These are phyloP conservation scores for Pigoraptor vietnamica DNA, from an alignment of 78 protist genomes.

Conservation along the genomic window DNA sequence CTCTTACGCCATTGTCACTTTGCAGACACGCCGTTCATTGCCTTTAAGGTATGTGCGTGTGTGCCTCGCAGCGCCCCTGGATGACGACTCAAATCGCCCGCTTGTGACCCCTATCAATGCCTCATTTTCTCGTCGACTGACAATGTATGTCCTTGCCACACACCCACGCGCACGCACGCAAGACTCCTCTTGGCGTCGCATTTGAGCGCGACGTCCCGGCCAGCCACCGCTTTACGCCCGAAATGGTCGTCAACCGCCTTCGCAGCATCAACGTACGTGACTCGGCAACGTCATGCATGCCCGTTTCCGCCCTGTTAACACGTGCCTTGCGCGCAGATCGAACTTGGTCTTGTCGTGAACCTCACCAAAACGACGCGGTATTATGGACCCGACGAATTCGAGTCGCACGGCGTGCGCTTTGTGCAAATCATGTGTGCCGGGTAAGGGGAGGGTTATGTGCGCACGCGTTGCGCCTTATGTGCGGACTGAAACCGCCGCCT, in stretches of 20 bases:
- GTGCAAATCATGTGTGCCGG: slow-evolving; percentile 12
- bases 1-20: no score
- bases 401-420: not conserved
- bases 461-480: not conserved
- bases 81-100: not conserved
- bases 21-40: not conserved
- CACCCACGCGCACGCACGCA: no score
- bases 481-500: not conserved
- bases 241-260: not conserved
- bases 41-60: not conserved
- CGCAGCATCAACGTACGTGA: not conserved
- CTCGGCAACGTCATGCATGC: not conserved
- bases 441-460: not conserved
- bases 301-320: no score
- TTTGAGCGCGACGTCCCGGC: not conserved
- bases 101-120: no score
- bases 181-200: not conserved
- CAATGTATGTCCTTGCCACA: no score
- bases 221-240: not conserved
- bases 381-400: not conserved
- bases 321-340: not conserved
- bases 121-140: no score
- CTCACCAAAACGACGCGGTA: slow-evolving; percentile 23
- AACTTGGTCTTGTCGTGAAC: slow-evolving; percentile 3
- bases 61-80: not conserved